These are phyloP conservation scores for Clavulina sp. DNA, from an alignment of 768 basidiomycete genomes.

Conservation along the genomic window DNA sequence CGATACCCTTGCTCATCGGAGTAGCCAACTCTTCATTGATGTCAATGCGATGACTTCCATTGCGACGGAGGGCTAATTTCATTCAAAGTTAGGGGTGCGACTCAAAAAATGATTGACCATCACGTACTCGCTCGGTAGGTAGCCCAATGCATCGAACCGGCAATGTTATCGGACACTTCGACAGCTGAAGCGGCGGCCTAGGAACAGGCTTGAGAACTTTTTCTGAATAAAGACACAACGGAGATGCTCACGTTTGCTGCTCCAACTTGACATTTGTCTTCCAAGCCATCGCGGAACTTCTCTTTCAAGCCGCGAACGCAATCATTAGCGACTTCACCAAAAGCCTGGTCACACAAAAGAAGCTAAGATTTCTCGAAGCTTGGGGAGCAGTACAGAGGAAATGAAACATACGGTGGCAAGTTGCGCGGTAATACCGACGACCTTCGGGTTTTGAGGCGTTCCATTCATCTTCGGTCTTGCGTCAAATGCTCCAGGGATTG, in stretches of 20 bases:
- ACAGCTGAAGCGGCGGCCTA: constrained; percentile 30
- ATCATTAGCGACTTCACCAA: constrained; percentile 25
- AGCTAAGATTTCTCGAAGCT: constrained; percentile 15
- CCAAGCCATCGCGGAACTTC: constrained; percentile 35
- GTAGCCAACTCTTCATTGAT: not conserved
- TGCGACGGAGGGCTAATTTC: constrained; percentile 45
- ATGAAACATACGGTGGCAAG: not conserved
- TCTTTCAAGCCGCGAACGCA: constrained; percentile 31
- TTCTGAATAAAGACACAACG: not conserved
- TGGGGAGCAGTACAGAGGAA: not conserved
- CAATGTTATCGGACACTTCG: constrained; percentile 31
- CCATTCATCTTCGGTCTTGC: not conserved
- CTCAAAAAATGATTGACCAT: constrained; percentile 14
- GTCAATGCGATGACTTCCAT: constrained; percentile 9
- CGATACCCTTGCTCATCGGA: not conserved
- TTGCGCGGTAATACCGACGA: not conserved
- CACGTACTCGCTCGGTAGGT: constrained; percentile 40
- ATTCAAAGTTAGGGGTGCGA: constrained; percentile 37
- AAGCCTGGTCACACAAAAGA: too few relatives aligned
- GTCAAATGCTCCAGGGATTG: too few relatives aligned
- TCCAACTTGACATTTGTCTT: constrained; percentile 38
- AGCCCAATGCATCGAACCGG: constrained; percentile 38
- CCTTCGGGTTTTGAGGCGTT: constrained; percentile 1
- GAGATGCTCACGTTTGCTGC: constrained; percentile 28
- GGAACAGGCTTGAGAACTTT: constrained; percentile 16